Evolutionary conservation across 2,329 filamentous ascomycete genomes (phyloP), one percentile per base, ranked within the genome.

Genomic region (Hypoxylon sp.): DNA sequence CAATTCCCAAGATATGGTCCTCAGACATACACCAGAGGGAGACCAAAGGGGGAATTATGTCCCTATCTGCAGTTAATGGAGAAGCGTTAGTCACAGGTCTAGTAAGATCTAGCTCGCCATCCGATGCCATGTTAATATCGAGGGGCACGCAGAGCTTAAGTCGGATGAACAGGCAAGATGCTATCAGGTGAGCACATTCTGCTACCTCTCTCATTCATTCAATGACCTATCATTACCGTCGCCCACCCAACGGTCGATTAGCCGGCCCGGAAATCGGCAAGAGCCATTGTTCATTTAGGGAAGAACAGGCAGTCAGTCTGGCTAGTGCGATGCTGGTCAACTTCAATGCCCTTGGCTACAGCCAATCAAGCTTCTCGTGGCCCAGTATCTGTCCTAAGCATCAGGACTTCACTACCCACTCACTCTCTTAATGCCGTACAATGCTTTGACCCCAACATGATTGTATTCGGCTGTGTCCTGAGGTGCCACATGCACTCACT

Each of bases 81-180:
- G 68, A 72, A 50, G 28, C 66, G n/a, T 41, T 50, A 41, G 41
- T 65, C 32, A 43, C 36, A 25, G 71, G 51, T 43, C 53, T 46
- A 2, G 45, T 45, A 19, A 63, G 66, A 58, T 67, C 70, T 21
- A 66, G 68, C 3, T 79, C 75, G 5, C 78, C 78, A 5, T 79
- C 78, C 2, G 76, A 79, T 63, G 73, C 74, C 3, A 72, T 78
- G 60, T 69, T 79, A 65, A 75, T 76, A 36, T 66, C 74, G 17
- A 75, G 75, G 19, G 60, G 68, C 7, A 30, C 58, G 2, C 68
- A 68, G 21, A 50, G 57, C 57, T 69, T 58, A 51, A 72, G 71
- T 63, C 64, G 63, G 53, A 68, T 62, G 41, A 72, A 72, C 32
- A 66, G 60, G 30, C 68, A 67, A 66, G 69, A 68, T 11, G 45